These are phyloP conservation scores for Globisporangium nunn DNA, from an alignment of 352 stramenopile species.

Conservation along the genomic window DNA sequence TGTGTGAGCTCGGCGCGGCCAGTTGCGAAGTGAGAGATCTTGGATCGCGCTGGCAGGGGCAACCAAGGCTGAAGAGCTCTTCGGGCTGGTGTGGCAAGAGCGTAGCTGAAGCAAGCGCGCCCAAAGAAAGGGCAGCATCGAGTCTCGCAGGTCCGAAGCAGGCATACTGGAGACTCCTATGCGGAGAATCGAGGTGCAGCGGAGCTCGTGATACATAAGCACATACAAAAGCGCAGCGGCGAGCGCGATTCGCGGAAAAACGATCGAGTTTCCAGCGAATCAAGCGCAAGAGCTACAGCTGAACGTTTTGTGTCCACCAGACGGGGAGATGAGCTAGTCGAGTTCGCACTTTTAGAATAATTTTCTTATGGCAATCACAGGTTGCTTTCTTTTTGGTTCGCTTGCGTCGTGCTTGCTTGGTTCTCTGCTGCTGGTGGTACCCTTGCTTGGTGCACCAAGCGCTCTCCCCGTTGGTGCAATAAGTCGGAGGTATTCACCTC, in stretches of 20 bases:
- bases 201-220: neutral
- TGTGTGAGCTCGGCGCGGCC: slow-evolving; percentile 25
- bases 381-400: neutral
- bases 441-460: too few relatives aligned
- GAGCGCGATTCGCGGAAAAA: neutral
- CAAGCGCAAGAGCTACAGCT: neutral
- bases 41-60: neutral
- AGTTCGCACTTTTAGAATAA: neutral
- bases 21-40: slow-evolving; percentile 34
- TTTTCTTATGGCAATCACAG: neutral
- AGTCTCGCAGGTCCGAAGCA: neutral
- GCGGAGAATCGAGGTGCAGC: neutral
- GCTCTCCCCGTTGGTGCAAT: too few relatives aligned
- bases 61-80: neutral
- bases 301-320: neutral
- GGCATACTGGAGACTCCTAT: neutral
- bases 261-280: neutral
- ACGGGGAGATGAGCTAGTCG: neutral
- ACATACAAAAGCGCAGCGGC: neutral
- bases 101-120: neutral
- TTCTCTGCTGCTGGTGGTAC: too few relatives aligned
- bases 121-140: neutral
- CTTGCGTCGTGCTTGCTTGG: too few relatives aligned
- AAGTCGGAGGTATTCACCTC: too few relatives aligned
- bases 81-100: neutral